phyloP scores from a whole-genome alignment of 2,329 filamentous ascomycete species.

The Pseudogymnoascus sp. region DNA sequence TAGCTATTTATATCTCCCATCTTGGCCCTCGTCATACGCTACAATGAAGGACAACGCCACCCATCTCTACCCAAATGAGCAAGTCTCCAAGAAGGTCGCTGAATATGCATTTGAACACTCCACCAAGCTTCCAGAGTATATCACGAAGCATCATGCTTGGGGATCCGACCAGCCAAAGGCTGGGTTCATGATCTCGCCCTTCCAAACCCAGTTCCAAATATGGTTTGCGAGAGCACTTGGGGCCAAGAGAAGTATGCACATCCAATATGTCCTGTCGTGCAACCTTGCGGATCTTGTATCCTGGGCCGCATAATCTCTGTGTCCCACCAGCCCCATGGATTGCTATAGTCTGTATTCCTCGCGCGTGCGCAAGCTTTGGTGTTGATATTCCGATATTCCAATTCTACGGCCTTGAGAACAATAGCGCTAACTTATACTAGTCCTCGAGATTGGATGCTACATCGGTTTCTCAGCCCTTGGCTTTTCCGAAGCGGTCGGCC shows the following conservation, averaged over 20 bases:
- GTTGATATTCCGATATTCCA: neutral
- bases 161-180: slow-evolving; percentile 15
- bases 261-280: neutral
- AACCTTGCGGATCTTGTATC: neutral
- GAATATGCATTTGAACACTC: slow-evolving; percentile 38
- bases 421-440: slow-evolving; percentile 12
- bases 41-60: slow-evolving; percentile 24
- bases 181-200: slow-evolving; percentile 21
- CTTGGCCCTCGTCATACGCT: neutral
- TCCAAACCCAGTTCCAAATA: slow-evolving; percentile 19
- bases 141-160: slow-evolving; percentile 35
- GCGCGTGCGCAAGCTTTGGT: neutral
- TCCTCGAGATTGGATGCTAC: slow-evolving; percentile 25
- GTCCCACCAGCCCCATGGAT: neutral
- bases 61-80: slow-evolving; percentile 35
- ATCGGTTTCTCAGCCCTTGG: slow-evolving; percentile 23
- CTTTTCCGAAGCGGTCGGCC: slow-evolving; percentile 21
- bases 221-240: slow-evolving; percentile 19
- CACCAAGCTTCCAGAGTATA: slow-evolving; percentile 33
- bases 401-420: neutral
- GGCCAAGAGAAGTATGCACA: slow-evolving; percentile 18
- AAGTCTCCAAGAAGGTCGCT: slow-evolving; percentile 34
- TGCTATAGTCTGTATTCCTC: neutral
- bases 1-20: neutral
- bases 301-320: neutral